These are phyloP conservation scores for Mallotus repandus DNA, from an alignment of 441 rosid genomes.

Conservation along the genomic window DNA sequence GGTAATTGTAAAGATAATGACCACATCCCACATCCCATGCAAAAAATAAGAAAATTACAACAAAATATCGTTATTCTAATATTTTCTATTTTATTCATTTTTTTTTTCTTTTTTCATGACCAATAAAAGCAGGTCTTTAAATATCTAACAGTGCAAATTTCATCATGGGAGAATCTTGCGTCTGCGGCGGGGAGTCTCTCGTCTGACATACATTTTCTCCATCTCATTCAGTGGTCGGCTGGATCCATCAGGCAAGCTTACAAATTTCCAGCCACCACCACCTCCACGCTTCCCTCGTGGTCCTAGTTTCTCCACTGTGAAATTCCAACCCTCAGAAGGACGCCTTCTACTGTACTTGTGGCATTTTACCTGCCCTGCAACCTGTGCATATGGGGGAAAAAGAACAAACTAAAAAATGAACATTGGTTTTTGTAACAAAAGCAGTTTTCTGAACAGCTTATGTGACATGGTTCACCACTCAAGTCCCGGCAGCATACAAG, in stretches of 20 bases:
- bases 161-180: constrained; percentile 75
- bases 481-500: too few species aligned
- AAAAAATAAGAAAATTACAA: not conserved
- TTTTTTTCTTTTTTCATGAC: not conserved
- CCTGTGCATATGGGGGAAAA: constrained; percentile 32
- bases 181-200: constrained; percentile 79
- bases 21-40: not conserved
- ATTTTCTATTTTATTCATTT: not conserved
- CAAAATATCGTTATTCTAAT: not conserved
- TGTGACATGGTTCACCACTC: not conserved
- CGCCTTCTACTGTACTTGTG: constrained; percentile 84
- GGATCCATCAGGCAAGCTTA: constrained; percentile 85
- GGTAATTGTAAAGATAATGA: not conserved
- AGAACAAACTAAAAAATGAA: not conserved
- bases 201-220: constrained; percentile 76
- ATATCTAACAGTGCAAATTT: constrained; percentile 13
- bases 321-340: constrained; percentile 69
- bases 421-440: not conserved
- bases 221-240: constrained; percentile 68
- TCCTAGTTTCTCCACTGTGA: constrained; percentile 83
- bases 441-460: not conserved
- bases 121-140: not conserved
- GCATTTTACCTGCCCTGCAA: constrained; percentile 71
- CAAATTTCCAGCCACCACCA: constrained; percentile 90
- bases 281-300: constrained; percentile 69